Percentiles rank a stretch among this genome's conserved stretches.
phyloP scores from a whole-genome alignment of 257 asterid species.

The Prunella vulgaris region DNA sequence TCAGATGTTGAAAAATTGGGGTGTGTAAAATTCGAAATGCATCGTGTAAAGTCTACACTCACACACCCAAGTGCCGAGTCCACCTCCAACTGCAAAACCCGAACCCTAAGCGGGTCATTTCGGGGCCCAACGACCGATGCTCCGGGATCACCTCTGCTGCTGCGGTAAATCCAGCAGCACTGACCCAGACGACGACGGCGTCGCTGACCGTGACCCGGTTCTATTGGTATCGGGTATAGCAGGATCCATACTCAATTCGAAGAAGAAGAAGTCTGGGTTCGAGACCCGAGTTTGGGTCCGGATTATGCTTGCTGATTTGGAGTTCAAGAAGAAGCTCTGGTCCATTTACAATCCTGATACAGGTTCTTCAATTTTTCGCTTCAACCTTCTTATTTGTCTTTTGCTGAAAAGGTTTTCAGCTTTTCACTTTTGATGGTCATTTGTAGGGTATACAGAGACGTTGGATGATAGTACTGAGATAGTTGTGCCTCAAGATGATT shows the following conservation, averaged over 20 bases:
- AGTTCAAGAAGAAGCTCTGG: constrained; percentile 78
- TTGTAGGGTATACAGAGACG: constrained; percentile 79
- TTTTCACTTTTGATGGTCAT: background rate
- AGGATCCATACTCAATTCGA: constrained; percentile 80
- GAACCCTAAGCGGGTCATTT: constrained; percentile 1
- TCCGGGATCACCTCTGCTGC: constrained; percentile 38
- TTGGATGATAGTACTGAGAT: constrained; percentile 66
- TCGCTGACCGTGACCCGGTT: constrained; percentile 75
- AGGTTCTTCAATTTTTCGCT: constrained; percentile 4
- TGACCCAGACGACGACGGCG: constrained; percentile 29
- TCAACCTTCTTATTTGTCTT: background rate
- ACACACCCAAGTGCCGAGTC: background rate
- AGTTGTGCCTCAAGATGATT: constrained; percentile 88
- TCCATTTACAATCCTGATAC: constrained; percentile 70
- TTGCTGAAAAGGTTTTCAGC: background rate
- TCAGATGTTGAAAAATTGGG: background rate
- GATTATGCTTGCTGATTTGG: constrained; percentile 65
- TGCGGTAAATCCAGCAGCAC: constrained; percentile 27
- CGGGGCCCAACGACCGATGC: constrained; percentile 26
- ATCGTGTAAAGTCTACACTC: background rate
- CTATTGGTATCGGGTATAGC: constrained; percentile 66
- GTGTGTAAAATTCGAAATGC: background rate
- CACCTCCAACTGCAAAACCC: constrained; percentile 21
- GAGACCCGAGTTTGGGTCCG: constrained; percentile 92
- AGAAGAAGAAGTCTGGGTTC: constrained; percentile 52